Conservation (phyloP, 2,329 filamentous ascomycete species). For the Plenodomus biglobosus region DNA sequence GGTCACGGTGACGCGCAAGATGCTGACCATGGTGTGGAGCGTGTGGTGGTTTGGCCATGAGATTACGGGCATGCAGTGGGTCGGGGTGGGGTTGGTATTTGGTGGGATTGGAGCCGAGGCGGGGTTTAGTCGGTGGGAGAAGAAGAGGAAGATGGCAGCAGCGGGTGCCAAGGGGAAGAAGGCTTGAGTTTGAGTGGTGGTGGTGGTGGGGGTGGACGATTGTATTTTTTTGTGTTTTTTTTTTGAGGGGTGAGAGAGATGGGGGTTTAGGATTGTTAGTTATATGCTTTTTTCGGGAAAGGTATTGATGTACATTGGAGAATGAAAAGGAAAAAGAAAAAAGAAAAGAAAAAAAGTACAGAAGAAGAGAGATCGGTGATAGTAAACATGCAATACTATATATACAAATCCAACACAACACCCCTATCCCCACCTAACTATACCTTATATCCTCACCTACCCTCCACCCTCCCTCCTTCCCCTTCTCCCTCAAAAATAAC, state of each 20-base stretch:
- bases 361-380: no score
- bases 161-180: background rate
- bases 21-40: conserved; percentile 98
- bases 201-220: no score
- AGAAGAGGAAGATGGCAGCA: conserved; percentile 73
- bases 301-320: no score
- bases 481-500: background rate
- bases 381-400: no score
- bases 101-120: conserved; percentile 93
- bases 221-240: no score
- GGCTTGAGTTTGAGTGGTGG: background rate
- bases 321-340: no score
- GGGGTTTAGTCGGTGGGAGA: conserved; percentile 76
- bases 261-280: no score
- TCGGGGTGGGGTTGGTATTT: conserved; percentile 90
- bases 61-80: conserved; percentile 85
- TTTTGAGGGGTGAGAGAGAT: no score
- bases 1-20: conserved; percentile 96
- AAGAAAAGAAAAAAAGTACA: no score
- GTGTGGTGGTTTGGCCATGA: conserved; percentile 93
- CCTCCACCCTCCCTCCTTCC: background rate
- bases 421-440: no score
- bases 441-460: background rate
- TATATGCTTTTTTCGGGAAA: no score
- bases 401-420: no score